Base-by-base conservation (phyloP, 768 basidiomycete species). In the Mycena alexandri region DNA sequence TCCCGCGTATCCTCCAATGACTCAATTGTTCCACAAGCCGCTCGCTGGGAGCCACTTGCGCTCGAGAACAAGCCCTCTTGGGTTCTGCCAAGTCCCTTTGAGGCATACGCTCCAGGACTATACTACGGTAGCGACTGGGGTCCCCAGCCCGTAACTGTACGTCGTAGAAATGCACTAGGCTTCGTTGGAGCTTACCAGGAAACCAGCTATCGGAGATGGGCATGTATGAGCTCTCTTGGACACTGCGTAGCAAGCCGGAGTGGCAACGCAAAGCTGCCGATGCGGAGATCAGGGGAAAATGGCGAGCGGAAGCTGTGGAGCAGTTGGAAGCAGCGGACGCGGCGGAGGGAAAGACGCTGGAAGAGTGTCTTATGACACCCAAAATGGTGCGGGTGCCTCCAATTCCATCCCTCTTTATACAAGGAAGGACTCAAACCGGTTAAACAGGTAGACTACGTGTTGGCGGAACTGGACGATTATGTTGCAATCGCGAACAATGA, bases 401-500 rank as follows among this genome's bases (percentile, higher is more conserved):
- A 36, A 2, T 53, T 19, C n/a, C 6, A 17, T 14, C 3, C 33
- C n/a, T n/a, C n/a, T n/a, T n/a, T n/a, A n/a, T n/a, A n/a, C n/a
- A 6, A 29, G 8, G 33, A 34, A 38, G 4, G 2, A 11, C 38
- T 38, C 38, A 38, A 38, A 11, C 38, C 10, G 14, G 33, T 38
- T 41, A 14, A 1, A 25, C 16, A 71, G 66, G 46, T 75, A 41
- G 73, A 75, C 63, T 69, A 74, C 43, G 71, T 74, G 3, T 56
- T 73, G 5, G 69, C 61, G 8, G 73, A 74, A 51, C 48, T 75
- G 11, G 70, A 70, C 4, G 71, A 54, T 12, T 74, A 73, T 57
- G 68, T 63, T 6, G 55, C 63, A 42, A 64, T 73, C 33, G 56
- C 63, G 13, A 65, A 74, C 41, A 61, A 70, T 16, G 61, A 62